Base-by-base conservation (phyloP, 495 filamentous ascomycete species). In the Penicillium atrosanguineum region DNA sequence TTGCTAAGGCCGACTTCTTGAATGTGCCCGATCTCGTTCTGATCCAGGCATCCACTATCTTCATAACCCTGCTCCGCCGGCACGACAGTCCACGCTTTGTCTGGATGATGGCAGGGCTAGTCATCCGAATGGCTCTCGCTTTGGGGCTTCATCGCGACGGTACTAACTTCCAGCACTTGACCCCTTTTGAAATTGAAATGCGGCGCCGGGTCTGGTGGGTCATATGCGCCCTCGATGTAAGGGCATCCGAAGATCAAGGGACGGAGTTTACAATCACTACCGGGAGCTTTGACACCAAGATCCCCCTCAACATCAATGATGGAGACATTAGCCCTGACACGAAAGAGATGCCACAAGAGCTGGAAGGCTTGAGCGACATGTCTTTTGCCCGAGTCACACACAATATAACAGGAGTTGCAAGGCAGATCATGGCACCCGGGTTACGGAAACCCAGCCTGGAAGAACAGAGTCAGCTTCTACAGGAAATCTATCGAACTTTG, bases 261-360 rank as follows among this genome's bases (percentile, higher is more conserved):
- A 87, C 87, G 0, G 26, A 83, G 73, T 44, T 45, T 7, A 61
- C 83, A 79, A 85, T 95, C 15, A 58, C 79, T 6, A 78, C 84
- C 26, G 70, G 76, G 25, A 74, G 77, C 7, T 95, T 85, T 56
- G 90, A 95, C 61, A 93, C 86, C 0, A 73, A 79, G 44, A 65
- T 83, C 16, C 87, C 87, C 0, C 69, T 84, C 15, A 95, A 93
- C 53, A 80, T 96, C 57, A 86, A 95, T 68, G 89, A 95, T 49
- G 57, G 54, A 9, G 91, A 96, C 50, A 76, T 96, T n/a, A 69
- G 65, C 26, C 83, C 86, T 0, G 74, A 80, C 0, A 83, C 76
- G 66, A 80, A 72, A 6, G 69, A 82, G 14, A 67, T 80, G 8
- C 86, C 87, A 0, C 57, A 66, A 16, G 74, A 83, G 18, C 77